A percentile compares a stretch with the other conserved stretches of the same genome.
Conservation (phyloP, 345 rosid genomes). For the Cardiospermum halicacabum region DNA sequence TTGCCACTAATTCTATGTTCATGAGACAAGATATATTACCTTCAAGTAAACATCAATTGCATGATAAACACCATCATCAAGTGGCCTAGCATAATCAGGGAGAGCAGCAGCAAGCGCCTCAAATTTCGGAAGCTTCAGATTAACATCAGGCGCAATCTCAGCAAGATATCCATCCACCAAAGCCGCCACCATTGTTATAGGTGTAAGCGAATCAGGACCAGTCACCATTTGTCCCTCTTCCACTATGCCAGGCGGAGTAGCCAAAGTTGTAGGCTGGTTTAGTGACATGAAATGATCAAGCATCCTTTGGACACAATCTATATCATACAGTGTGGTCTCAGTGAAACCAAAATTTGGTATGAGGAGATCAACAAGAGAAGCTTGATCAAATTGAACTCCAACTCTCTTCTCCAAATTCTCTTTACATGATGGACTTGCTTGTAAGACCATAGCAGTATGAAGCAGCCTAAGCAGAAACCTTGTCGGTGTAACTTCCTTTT, state of each 20-base stretch:
- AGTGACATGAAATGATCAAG: conserved; percentile 55
- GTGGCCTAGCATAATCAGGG: conserved; percentile 64
- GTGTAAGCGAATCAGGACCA: conserved; percentile 37
- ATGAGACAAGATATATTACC: conserved; percentile 28
- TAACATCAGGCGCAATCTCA: conserved; percentile 71
- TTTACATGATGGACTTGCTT: conserved; percentile 45
- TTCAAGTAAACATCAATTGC: conserved; percentile 70
- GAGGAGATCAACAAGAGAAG: conserved; percentile 57
- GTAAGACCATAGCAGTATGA: conserved; percentile 49
- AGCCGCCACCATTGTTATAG: conserved; percentile 49
- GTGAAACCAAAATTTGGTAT: conserved; percentile 55
- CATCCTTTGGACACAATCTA: conserved; percentile 59
- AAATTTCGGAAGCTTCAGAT: conserved; percentile 53
- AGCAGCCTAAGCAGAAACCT: conserved; percentile 64
- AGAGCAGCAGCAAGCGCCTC: conserved; percentile 55
- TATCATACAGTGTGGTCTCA: conserved; percentile 61
- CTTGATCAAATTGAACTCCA: conserved; percentile 58
- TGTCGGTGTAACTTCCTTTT: conserved; percentile 52
- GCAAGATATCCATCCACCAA: conserved; percentile 62
- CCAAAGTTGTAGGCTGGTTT: conserved; percentile 34
- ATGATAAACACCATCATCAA: conserved; percentile 69
- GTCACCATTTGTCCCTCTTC: conserved; percentile 40
- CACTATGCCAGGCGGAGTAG: conserved; percentile 30
- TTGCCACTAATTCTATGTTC: not conserved
- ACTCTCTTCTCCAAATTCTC: conserved; percentile 54